Evolutionary conservation across 2,329 filamentous ascomycete species (phyloP).

Genomic region (Cytospora paraplurivora): DNA sequence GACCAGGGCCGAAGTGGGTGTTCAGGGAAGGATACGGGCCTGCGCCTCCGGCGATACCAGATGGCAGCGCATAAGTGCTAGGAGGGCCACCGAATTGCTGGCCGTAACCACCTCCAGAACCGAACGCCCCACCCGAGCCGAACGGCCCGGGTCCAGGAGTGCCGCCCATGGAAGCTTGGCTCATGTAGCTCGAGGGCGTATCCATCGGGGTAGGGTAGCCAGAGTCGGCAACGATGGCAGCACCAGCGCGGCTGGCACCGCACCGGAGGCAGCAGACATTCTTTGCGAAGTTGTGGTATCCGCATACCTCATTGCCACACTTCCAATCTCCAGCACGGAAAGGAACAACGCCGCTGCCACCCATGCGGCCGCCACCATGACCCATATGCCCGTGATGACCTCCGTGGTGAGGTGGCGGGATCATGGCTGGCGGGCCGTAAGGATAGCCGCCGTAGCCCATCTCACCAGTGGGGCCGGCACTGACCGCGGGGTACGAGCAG

Average conservation of each 20-base stretch:
- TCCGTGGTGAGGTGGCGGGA: slow-evolving; percentile 76
- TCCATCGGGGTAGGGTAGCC: slow-evolving; percentile 92
- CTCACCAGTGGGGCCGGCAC: slow-evolving; percentile 70
- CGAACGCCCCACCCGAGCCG: slow-evolving; percentile 68
- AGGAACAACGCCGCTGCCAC: slow-evolving; percentile 83
- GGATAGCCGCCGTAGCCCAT: slow-evolving; percentile 55
- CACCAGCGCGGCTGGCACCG: slow-evolving; percentile 89
- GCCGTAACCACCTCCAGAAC: slow-evolving; percentile 63
- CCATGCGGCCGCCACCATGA: slow-evolving; percentile 64
- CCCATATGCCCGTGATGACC: slow-evolving; percentile 55
- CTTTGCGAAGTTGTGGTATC: slow-evolving; percentile 99
- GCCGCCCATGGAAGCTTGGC: slow-evolving; percentile 82
- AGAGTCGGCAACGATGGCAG: slow-evolving; percentile 91
- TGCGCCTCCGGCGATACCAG: slow-evolving; percentile 77
- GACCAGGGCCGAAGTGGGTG: slow-evolving; percentile 76
- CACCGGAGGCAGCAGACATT: slow-evolving; percentile 97
- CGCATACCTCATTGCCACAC: slow-evolving; percentile 94
- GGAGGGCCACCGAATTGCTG: slow-evolving; percentile 88
- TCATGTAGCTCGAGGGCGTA: slow-evolving; percentile 81
- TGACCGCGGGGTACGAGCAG: slow-evolving; percentile 96
- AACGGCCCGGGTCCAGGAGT: slow-evolving; percentile 78
- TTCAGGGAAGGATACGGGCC: slow-evolving; percentile 82
- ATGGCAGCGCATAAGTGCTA: slow-evolving; percentile 87
- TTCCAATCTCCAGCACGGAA: slow-evolving; percentile 99
- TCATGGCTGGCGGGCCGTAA: slow-evolving; percentile 75